A percentile compares a stretch with the other conserved stretches of the same genome.
These are phyloP conservation scores for Creolimax fragrantissima DNA, from an alignment of 78 protist genomes.

Conservation along the genomic window DNA sequence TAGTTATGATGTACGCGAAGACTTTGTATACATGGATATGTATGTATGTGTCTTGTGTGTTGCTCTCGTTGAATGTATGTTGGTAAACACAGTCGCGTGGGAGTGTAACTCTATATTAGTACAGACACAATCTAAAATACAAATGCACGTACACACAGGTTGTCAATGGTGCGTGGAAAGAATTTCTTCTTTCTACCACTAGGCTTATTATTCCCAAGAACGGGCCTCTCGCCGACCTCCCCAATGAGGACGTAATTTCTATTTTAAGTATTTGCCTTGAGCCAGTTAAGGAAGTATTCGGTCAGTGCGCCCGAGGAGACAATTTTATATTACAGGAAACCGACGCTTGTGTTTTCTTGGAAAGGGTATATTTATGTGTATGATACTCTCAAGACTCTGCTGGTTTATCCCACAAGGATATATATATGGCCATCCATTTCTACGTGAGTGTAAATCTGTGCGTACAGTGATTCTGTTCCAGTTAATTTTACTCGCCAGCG, in stretches of 20 bases:
- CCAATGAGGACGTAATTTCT: not conserved
- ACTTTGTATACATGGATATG: not conserved
- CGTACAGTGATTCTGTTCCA: too few species aligned
- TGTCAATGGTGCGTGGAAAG: not conserved
- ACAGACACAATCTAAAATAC: too few species aligned
- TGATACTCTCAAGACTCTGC: too few species aligned
- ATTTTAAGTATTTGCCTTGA: not conserved
- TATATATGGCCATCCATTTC: not conserved
- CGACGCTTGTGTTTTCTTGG: not conserved
- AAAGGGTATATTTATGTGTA: not conserved
- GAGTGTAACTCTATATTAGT: too few species aligned
- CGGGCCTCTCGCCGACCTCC: not conserved
- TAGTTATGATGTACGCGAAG: not conserved
- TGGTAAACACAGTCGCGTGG: too few species aligned
- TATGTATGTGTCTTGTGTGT: not conserved
- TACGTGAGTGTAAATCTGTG: not conserved
- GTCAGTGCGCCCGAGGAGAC: not conserved
- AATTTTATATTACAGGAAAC: not conserved
- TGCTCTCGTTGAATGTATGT: not conserved
- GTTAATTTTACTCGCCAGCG: too few species aligned
- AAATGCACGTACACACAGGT: not conserved
- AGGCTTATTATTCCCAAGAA: not conserved
- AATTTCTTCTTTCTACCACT: not conserved
- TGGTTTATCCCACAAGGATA: not conserved
- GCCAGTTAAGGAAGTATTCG: not conserved